These are phyloP conservation scores for Monosporascus sp. DNA, from an alignment of 2,329 filamentous ascomycete genomes.

Conservation along the genomic window DNA sequence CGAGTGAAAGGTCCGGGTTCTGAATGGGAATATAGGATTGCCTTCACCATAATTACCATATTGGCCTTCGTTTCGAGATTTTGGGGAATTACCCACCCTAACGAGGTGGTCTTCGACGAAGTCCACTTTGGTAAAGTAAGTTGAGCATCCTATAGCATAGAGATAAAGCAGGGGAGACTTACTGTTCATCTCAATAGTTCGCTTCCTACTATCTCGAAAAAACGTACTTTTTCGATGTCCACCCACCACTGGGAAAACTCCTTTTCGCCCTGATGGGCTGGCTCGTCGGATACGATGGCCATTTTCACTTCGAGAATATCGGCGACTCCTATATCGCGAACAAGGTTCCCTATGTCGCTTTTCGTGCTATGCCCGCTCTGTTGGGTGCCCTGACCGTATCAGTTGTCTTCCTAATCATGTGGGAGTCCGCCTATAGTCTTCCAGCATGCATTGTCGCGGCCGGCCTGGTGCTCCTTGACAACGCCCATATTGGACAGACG, in stretches of 20 bases:
- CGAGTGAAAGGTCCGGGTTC: constrained; percentile 37
- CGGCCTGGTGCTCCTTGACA: constrained; percentile 86
- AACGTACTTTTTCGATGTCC: constrained; percentile 99
- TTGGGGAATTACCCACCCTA: constrained; percentile 91
- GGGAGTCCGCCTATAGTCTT: constrained; percentile 96
- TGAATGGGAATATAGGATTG: constrained; percentile 83
- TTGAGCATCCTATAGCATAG: constrained; percentile 3
- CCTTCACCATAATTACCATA: constrained; percentile 68
- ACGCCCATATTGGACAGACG: constrained; percentile 95
- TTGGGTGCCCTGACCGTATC: constrained; percentile 90
- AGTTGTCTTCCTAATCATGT: constrained; percentile 97
- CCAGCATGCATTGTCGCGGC: constrained; percentile 86
- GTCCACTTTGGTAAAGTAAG: constrained; percentile 98
- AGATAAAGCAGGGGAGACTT: constrained; percentile 1
- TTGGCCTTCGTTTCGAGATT: constrained; percentile 90
- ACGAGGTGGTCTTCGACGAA: constrained; percentile 97
- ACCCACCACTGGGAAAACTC: constrained; percentile 96
- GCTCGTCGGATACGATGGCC: constrained; percentile 94
- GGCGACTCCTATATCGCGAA: constrained; percentile 96
- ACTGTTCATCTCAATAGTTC: constrained; percentile 41
- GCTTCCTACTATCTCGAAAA: constrained; percentile 83
- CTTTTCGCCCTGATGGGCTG: constrained; percentile 96
- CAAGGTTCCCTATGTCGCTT: constrained; percentile 95
- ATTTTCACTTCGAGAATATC: constrained; percentile 98
- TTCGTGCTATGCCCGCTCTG: constrained; percentile 86